Conservation (phyloP, 2,329 filamentous ascomycete species). For the Aspergillus sp. region DNA sequence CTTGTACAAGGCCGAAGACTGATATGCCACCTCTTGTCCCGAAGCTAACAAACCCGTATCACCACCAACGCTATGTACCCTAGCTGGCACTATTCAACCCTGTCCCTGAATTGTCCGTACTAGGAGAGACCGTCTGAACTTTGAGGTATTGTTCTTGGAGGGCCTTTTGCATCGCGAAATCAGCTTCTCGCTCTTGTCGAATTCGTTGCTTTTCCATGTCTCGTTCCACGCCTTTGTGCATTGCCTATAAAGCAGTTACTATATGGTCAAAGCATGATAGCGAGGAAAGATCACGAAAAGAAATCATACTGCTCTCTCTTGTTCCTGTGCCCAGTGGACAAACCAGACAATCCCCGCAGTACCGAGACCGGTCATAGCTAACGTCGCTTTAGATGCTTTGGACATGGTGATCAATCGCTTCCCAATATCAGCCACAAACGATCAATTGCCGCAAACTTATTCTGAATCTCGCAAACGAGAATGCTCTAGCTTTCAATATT, state of each 20-base stretch:
- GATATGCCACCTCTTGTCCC: background rate
- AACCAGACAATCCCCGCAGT: constrained; percentile 70
- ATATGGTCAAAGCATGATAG: constrained; percentile 2
- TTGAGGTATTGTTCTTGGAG: constrained; percentile 88
- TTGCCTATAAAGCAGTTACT: constrained; percentile 51
- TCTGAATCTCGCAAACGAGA: background rate
- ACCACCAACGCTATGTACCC: constrained; percentile 14
- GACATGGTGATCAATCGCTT: constrained; percentile 61
- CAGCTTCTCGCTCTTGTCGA: constrained; percentile 82
- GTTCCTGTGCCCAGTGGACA: constrained; percentile 83
- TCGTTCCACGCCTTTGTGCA: constrained; percentile 90
- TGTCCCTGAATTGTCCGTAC: constrained; percentile 19
- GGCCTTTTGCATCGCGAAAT: constrained; percentile 84
- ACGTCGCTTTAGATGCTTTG: constrained; percentile 76
- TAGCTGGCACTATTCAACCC: constrained; percentile 13
- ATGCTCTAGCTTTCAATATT: background rate
- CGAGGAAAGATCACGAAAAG: background rate
- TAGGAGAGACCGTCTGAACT: constrained; percentile 67
- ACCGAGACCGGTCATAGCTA: constrained; percentile 68
- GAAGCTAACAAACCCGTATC: background rate
- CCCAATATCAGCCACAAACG: background rate
- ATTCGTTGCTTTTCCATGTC: constrained; percentile 91
- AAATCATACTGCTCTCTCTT: constrained; percentile 67
- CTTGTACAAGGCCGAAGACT: background rate
- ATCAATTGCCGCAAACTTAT: background rate